These are phyloP conservation scores for Fraxinus ornus DNA, from an alignment of 305 asterid genomes.

Conservation along the genomic window DNA sequence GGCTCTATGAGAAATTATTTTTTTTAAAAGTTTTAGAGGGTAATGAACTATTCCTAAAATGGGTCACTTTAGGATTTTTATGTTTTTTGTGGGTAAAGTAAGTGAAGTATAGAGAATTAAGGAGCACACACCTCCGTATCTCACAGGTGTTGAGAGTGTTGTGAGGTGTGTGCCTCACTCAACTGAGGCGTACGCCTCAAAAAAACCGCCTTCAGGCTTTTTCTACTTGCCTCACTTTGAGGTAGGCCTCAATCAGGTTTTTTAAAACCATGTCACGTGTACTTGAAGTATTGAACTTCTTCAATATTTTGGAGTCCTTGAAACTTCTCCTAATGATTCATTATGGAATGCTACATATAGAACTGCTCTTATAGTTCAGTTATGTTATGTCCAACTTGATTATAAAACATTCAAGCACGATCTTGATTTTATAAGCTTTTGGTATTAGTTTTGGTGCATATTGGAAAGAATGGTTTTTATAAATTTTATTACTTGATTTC, in stretches of 20 bases:
- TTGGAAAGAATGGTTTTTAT: neutral
- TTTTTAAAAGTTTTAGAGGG: neutral
- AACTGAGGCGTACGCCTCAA: neutral
- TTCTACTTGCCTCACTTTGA: neutral
- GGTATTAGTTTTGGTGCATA: neutral
- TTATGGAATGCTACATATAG: neutral
- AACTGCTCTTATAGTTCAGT: neutral
- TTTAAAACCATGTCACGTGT: neutral
- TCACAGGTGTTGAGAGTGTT: neutral
- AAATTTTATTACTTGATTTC: neutral
- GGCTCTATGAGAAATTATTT: neutral
- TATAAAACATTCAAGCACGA: neutral
- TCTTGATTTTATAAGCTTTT: neutral
- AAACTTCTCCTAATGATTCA: neutral
- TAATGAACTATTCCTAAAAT: neutral
- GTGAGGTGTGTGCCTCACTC: neutral
- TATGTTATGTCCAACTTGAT: neutral
- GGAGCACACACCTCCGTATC: neutral
- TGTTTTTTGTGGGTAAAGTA: neutral
- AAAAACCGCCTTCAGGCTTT: neutral
- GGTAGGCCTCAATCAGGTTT: neutral
- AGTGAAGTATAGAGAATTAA: neutral
- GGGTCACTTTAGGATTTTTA: neutral
- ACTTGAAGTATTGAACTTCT: neutral
- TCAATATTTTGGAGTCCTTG: neutral